Conservation (phyloP, 2,329 filamentous ascomycete genomes). For the Aspergillus hortae region DNA sequence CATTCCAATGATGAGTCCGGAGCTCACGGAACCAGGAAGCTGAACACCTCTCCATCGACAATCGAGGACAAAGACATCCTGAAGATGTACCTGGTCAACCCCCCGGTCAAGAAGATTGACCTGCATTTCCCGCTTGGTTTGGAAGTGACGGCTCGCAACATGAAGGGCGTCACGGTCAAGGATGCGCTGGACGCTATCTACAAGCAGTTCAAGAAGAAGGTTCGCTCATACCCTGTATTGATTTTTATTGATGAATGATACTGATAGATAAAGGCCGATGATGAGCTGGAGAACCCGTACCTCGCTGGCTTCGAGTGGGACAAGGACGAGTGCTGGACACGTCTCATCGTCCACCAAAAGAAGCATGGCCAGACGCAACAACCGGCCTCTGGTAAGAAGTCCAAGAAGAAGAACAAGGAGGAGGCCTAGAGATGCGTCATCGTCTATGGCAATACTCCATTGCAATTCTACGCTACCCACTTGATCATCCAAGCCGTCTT, state of each 20-base stretch:
- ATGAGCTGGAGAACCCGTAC: conserved; percentile 83
- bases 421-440: conserved; percentile 27
- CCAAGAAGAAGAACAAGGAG: conserved; percentile 61
- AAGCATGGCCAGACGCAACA: conserved; percentile 56
- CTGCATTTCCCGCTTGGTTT: conserved; percentile 85
- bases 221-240: conserved; percentile 42
- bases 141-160: conserved; percentile 82
- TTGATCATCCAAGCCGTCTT: conserved; percentile 4
- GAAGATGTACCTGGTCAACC: conserved; percentile 74
- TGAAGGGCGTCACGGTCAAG: conserved; percentile 95
- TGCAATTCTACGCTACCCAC: neutral
- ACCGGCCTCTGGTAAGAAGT: conserved; percentile 49
- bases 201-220: conserved; percentile 96
- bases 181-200: conserved; percentile 92
- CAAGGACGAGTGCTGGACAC: conserved; percentile 85
- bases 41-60: conserved; percentile 76
- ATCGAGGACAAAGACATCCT: conserved; percentile 82
- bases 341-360: conserved; percentile 80
- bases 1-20: neutral
- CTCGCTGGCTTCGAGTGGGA: conserved; percentile 96
- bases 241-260: neutral
- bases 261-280: conserved; percentile 60
- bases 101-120: conserved; percentile 90
- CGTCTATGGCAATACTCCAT: conserved; percentile 1
- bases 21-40: conserved; percentile 62